phyloP scores from a whole-genome alignment of 441 rosid genomes.

The Populus hybrid region DNA sequence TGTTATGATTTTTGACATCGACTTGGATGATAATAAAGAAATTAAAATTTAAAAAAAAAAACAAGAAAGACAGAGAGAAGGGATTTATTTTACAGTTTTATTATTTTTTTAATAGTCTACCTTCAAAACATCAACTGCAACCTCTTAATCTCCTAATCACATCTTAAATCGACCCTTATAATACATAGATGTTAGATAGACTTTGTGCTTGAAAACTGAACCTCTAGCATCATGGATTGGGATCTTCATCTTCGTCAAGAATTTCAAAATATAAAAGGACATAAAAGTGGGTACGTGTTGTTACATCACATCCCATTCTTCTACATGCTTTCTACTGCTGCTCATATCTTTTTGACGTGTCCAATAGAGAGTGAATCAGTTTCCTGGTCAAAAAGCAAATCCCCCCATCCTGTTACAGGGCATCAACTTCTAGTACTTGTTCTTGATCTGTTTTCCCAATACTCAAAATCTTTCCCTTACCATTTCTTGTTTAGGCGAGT shows the following conservation, averaged over 20 bases:
- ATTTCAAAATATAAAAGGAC: not conserved
- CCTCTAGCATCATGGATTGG: too few relatives aligned
- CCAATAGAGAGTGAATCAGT: not conserved
- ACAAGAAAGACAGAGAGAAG: too few relatives aligned
- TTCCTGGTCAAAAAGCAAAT: constrained; percentile 22
- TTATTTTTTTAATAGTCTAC: not conserved
- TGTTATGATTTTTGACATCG: not conserved
- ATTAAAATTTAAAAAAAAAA: too few relatives aligned
- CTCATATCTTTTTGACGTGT: constrained; percentile 4
- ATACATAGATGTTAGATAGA: too few relatives aligned
- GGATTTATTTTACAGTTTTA: too few relatives aligned
- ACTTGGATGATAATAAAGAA: not conserved
- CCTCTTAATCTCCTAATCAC: not conserved
- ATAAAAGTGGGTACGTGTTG: not conserved
- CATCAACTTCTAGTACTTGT: not conserved
- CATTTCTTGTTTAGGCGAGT: not conserved
- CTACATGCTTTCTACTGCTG: constrained; percentile 13
- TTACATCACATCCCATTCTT: constrained; percentile 15
- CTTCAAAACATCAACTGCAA: not conserved
- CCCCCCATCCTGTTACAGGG: not conserved
- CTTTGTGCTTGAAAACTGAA: too few relatives aligned
- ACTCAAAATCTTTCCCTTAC: too few relatives aligned
- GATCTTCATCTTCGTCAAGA: not conserved
- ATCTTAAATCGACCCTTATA: too few relatives aligned
- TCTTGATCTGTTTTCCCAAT: not conserved